A percentile compares a stretch with the other conserved stretches of the same genome.
These are phyloP conservation scores for Monascus ruber DNA, from an alignment of 2,329 filamentous ascomycete species.

Conservation along the genomic window DNA sequence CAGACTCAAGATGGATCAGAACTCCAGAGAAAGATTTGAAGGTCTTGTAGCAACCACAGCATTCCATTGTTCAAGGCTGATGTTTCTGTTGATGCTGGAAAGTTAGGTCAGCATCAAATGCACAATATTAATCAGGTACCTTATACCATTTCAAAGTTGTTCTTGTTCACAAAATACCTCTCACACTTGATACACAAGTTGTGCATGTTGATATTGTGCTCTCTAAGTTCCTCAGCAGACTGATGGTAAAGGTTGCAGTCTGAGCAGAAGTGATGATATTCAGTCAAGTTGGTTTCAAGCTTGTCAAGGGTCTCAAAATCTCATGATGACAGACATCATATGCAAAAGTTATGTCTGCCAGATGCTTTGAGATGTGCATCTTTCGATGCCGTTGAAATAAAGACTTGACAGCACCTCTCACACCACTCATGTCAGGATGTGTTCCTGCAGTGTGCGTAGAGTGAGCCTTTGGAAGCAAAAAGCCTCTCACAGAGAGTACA, in stretches of 20 bases:
- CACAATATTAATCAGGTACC: slow-evolving; percentile 1
- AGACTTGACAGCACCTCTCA: slow-evolving; percentile 2
- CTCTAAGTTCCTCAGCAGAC: slow-evolving; percentile 3
- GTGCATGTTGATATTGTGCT: slow-evolving; percentile 1
- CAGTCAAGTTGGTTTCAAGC: slow-evolving; percentile 1
- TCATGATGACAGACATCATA: slow-evolving; percentile 1
- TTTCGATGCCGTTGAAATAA: slow-evolving; percentile 4
- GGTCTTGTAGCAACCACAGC: slow-evolving; percentile 2
- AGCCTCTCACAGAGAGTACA: slow-evolving; percentile 4
- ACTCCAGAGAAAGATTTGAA: slow-evolving; percentile 4
- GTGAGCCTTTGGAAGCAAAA: slow-evolving; percentile 2
- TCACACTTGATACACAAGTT: slow-evolving; percentile 3
- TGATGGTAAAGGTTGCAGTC: slow-evolving; percentile 2
- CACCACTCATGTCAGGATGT: slow-evolving; percentile 5
- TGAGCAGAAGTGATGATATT: slow-evolving; percentile 3
- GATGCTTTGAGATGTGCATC: slow-evolving; percentile 3
- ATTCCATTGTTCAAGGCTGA: slow-evolving; percentile 4
- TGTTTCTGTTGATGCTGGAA: slow-evolving; percentile 4
- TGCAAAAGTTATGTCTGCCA: slow-evolving; percentile 3
- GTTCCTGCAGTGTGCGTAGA: slow-evolving; percentile 5
- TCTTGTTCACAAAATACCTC: slow-evolving; percentile 4
- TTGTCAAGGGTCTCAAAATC: slow-evolving; percentile 1
- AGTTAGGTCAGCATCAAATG: slow-evolving; percentile 2
- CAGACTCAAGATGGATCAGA: slow-evolving; percentile 5
- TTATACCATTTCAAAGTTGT: slow-evolving; percentile 6